Percentiles rank a stretch among this genome's conserved stretches.
These are phyloP conservation scores for Talaromyces sp. DNA, from an alignment of 2,329 filamentous ascomycete species.

Conservation along the genomic window DNA sequence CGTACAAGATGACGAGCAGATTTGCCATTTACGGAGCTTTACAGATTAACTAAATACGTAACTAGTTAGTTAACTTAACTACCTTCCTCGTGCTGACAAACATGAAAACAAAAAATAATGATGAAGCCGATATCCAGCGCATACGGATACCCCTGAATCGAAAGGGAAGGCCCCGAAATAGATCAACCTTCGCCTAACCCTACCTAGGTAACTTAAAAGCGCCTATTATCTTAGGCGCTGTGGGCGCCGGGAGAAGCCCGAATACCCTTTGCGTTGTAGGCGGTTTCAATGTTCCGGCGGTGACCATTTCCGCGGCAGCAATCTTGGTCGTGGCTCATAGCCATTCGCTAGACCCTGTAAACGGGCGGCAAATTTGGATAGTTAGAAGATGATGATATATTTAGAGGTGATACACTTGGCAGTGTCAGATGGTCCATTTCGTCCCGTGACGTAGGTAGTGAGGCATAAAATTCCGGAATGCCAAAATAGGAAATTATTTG, in stretches of 20 bases:
- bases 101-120: no score
- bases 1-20: no score
- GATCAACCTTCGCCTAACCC: neutral
- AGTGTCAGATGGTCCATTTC: neutral
- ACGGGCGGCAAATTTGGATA: neutral
- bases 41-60: no score
- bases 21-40: no score
- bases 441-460: neutral
- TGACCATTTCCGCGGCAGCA: neutral
- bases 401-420: neutral
- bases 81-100: no score
- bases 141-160: neutral
- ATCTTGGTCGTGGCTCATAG: neutral
- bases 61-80: no score
- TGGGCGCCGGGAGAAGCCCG: neutral
- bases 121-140: no score
- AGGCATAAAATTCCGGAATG: neutral
- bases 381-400: neutral
- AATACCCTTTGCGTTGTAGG: neutral
- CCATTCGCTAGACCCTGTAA: neutral
- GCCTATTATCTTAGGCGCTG: neutral
- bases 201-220: neutral
- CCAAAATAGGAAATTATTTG: neutral
- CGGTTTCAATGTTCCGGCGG: no score
- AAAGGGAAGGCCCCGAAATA: neutral